Conservation (phyloP, 139 green algal genomes). For the Chlorella sp. region DNA sequence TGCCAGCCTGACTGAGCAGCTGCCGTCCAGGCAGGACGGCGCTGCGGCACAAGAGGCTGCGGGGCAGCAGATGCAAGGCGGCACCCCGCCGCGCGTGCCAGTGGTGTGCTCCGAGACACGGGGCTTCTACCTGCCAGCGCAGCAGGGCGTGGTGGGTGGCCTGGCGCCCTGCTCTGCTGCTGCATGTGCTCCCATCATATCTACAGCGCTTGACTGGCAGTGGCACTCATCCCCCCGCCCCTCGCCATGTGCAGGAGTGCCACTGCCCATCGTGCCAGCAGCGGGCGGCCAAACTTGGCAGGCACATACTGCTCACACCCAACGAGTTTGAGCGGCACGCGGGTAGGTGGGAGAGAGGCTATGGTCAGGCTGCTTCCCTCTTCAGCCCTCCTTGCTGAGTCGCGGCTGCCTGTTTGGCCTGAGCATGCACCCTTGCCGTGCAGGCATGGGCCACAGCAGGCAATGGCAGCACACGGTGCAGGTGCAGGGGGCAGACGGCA, state of each 20-base stretch:
- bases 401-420: background rate
- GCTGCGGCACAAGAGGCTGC: no score
- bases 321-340: slow-evolving; percentile 78
- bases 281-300: slow-evolving; percentile 2
- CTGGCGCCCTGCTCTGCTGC: no score
- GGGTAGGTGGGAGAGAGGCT: background rate
- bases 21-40: no score
- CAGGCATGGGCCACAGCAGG: slow-evolving; percentile 67
- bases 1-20: no score
- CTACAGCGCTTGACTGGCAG: no score
- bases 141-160: no score
- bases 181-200: no score
- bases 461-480: slow-evolving; percentile 72
- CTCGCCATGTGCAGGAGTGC: slow-evolving; percentile 18
- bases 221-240: no score
- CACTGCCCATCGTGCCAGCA: slow-evolving; percentile 22
- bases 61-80: no score
- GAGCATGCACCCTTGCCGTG: background rate
- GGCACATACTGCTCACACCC: slow-evolving; percentile 50
- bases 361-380: background rate
- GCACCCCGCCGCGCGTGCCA: no score
- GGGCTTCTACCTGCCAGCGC: no score
- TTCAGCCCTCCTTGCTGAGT: background rate
- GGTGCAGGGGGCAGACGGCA: slow-evolving; percentile 33
- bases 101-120: no score